Evolutionary conservation across 768 basidiomycete genomes (phyloP).

Genomic region (Tephrocybe sp.): DNA sequence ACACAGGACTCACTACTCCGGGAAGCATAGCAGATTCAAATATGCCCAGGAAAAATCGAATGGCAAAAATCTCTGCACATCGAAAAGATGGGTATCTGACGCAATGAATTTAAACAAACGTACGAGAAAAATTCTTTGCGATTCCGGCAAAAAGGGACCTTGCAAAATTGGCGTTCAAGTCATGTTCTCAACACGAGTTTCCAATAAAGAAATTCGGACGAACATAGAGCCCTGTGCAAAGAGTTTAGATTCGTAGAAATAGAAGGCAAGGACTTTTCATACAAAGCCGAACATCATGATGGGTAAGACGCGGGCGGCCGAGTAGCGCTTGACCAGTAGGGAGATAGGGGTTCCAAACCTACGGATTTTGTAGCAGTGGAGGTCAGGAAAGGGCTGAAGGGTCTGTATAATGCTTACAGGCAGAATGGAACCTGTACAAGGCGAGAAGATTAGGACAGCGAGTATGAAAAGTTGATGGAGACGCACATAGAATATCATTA

Average conservation of each 20-base stretch:
- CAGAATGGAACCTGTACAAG: slow-evolving; percentile 39
- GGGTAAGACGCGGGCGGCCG: slow-evolving; percentile 44
- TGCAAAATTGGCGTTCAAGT: not conserved
- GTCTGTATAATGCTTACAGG: slow-evolving; percentile 27
- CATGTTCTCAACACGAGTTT: not conserved
- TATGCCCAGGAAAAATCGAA: slow-evolving; percentile 48
- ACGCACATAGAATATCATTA: slow-evolving; percentile 43
- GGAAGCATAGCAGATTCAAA: slow-evolving; percentile 50
- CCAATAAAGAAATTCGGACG: not conserved
- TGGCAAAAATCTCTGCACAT: slow-evolving; percentile 40
- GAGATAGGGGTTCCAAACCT: slow-evolving; percentile 50
- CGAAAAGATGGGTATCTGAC: not conserved
- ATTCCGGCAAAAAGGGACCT: slow-evolving; percentile 45
- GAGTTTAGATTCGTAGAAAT: not conserved
- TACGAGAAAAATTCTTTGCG: slow-evolving; percentile 45
- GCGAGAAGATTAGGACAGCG: not conserved
- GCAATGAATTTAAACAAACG: slow-evolving; percentile 1
- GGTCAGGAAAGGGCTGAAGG: not conserved
- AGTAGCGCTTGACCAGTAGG: slow-evolving; percentile 45
- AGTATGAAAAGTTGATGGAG: not conserved
- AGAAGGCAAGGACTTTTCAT: slow-evolving; percentile 16
- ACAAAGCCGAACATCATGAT: slow-evolving; percentile 52
- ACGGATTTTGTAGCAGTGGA: not conserved
- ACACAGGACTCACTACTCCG: slow-evolving; percentile 30
- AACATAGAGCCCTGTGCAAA: slow-evolving; percentile 38